Base-by-base conservation (phyloP, 164 flowering plant genomes). In the Chimonanthus praecox region DNA sequence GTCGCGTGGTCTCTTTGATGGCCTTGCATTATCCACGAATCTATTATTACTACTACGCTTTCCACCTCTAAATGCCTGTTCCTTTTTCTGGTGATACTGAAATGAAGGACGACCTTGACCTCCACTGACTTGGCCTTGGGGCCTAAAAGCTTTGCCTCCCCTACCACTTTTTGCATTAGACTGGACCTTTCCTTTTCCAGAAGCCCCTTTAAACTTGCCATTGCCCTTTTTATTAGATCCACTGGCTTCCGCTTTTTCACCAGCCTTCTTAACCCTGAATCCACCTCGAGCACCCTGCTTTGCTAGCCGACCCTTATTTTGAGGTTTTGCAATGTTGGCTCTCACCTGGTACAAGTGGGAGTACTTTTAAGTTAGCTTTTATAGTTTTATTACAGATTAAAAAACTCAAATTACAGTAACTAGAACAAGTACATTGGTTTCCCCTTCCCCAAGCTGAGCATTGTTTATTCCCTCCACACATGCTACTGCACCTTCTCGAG, bases 401-500 rank as follows among this genome's bases (percentile, higher is more conserved):
- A 49, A 44, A 71, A 3, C 4, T 33, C 7, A 51, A 21, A 63
- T 71, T n/a, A 20, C 62, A 47, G 58, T 13, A 13, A 48, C 49
- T 47, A 16, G 3, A 46, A 74, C 5, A 58, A 64, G 47, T 67
- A 84, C 86, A 82, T 82, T 80, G 67, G 51, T 58, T 51, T 84
- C 78, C 47, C 82, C 82, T 61, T 78, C 85, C 49, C 75, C 81
- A 72, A 81, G 71, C 68, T 76, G 73, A 48, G 80, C 70, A 74
- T 43, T 78, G 43, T 82, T 81, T 49, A 84, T 79, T 48, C 82
- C 85, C 58, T 78, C 83, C 60, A 82, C 72, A 65, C 87, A 84
- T 70, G 85, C 82, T 63, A 79, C n/a, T 8, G 87, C 85, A 74
- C 79, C 82, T 77, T 84, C 87, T 61, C 80, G 82, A 70, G 85